Conservation (phyloP, 2,329 filamentous ascomycete genomes). For the Aspergillus eucalypticola region DNA sequence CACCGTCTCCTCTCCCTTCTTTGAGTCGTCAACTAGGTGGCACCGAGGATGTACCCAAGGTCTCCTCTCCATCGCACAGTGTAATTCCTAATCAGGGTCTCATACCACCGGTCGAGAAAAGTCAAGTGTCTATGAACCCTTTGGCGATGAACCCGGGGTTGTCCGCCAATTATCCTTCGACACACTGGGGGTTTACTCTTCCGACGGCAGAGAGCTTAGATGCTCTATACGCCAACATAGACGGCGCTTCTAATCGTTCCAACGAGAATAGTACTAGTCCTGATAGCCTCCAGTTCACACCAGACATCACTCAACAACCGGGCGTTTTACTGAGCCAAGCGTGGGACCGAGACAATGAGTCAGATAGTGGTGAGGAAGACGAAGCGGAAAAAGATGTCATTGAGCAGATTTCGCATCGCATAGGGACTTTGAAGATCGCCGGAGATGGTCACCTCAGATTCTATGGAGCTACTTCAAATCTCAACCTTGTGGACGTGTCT, state of each 20-base stretch:
- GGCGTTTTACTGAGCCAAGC: constrained; percentile 22
- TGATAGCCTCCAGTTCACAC: constrained; percentile 30
- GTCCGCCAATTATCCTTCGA: constrained; percentile 23
- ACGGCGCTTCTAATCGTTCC: constrained; percentile 19
- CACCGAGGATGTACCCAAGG: constrained; percentile 7
- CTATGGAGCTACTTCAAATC: constrained; percentile 49
- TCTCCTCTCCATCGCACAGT: constrained; percentile 18
- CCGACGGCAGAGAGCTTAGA: constrained; percentile 39
- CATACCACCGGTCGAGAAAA: constrained; percentile 17
- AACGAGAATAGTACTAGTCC: constrained; percentile 27
- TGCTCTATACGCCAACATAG: constrained; percentile 36
- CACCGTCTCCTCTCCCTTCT: constrained; percentile 10
- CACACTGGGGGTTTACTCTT: constrained; percentile 36
- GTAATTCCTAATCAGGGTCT: constrained; percentile 16
- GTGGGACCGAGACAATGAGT: constrained; percentile 28
- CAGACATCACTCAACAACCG: constrained; percentile 30
- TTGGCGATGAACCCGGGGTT: constrained; percentile 19
- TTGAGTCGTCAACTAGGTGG: constrained; percentile 14
- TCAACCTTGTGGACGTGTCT: constrained; percentile 44
- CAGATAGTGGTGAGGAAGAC: constrained; percentile 40
- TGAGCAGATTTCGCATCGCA: constrained; percentile 46
- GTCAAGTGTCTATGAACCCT: constrained; percentile 19
- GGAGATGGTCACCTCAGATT: constrained; percentile 48
- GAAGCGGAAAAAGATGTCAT: constrained; percentile 41
- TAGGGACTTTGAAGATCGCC: constrained; percentile 47